Evolutionary conservation across 192 early-diverging fungal genomes (phyloP), one percentile per base, ranked within the genome.

Genomic region (Coemansia sp.): DNA sequence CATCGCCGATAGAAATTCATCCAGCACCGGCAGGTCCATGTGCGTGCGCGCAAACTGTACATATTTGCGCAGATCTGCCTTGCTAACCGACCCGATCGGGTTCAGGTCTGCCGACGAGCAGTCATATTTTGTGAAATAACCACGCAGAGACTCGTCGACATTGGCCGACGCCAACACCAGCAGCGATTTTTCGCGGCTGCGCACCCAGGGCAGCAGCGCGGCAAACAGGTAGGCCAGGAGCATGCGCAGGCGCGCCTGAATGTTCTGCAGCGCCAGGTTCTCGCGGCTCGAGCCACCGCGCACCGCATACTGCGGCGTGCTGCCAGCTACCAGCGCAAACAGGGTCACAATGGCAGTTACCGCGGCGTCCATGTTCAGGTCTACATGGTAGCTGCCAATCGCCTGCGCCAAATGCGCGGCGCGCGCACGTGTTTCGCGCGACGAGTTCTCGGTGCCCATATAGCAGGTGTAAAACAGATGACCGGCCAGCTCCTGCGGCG

Each of bases 121-220:
- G 63, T 99, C 96, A 67, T 99, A 99, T 59, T 99, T 99, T 36
- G 96, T 99, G 28, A 99, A 84, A 50, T 99, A 99, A 1, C 96
- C 96, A 30, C 96, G 83, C 41, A 99, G 70, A 26, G 89, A 87
- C 81, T 99, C 96, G 68, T 99, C 96, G 0, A 97, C 95, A 55
- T 99, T 99, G n/a, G 94, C 85, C 54, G 89, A 92, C 26, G 93
- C 95, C 49, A 99, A 78, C 0, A 99, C 96, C 31, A 99, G 82
- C 51, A 99, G 67, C 4, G 85, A 81, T 0, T 83, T 50, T 0
- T 66, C 54, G 17, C 81, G 81, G 14, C 52, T 29, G 22, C 55
- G 42, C 12, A 76, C 80, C 96, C 96, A 99, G 5, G 90, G 87
- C n/a, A 99, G 74, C 11, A 99, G 81, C 46, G 95, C 93, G 0